phyloP scores from a whole-genome alignment of 768 basidiomycete species.

The Clavulina sp. region DNA sequence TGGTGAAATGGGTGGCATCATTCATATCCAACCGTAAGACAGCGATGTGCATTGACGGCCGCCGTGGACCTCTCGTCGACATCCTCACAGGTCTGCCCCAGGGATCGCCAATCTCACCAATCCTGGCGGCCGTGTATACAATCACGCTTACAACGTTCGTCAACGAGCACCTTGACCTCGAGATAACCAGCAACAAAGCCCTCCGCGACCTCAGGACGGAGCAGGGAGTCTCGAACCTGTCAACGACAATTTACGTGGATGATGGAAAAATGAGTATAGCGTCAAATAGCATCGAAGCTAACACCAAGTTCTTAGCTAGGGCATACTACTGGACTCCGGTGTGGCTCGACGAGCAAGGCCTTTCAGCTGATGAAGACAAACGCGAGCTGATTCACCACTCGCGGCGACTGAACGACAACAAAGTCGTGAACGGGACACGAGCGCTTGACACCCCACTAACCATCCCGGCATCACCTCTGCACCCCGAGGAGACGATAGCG shows the following conservation, averaged over 20 bases:
- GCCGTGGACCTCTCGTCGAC: not conserved
- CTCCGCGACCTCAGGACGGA: too few relatives aligned
- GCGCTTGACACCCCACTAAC: not conserved
- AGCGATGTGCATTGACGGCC: conserved; percentile 1
- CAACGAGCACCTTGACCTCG: not conserved
- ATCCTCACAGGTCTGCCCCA: not conserved
- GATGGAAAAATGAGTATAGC: conserved; percentile 9
- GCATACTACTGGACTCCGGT: not conserved
- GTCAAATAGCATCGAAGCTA: conserved; percentile 4
- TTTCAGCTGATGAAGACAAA: conserved; percentile 6
- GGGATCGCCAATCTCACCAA: not conserved
- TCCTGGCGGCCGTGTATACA: not conserved
- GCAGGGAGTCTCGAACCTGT: not conserved
- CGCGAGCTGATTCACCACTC: conserved; percentile 7
- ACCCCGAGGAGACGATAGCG: not conserved
- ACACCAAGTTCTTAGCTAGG: not conserved
- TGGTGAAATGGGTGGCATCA: conserved; percentile 1
- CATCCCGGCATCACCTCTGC: not conserved
- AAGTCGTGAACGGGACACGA: not conserved
- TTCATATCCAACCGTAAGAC: not conserved
- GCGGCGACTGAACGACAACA: not conserved
- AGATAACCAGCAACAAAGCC: not conserved
- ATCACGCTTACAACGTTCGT: not conserved
- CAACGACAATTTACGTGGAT: conserved; percentile 3
- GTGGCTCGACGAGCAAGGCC: conserved; percentile 2